Conservation (phyloP, 441 rosid species). For the Pelargonium cotyledonis region DNA sequence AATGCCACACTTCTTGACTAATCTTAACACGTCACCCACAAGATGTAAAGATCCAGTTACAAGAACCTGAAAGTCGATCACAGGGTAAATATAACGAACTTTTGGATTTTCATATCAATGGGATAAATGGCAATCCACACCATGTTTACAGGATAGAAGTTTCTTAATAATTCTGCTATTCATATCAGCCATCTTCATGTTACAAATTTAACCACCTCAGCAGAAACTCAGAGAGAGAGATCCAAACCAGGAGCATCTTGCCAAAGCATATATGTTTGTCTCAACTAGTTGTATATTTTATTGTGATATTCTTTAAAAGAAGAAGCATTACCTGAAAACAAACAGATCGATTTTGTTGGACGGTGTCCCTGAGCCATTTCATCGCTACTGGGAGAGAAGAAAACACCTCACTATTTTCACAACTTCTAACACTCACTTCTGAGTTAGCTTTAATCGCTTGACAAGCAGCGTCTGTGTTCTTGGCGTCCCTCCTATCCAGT, state of each 20-base stretch:
- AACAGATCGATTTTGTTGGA: constrained; percentile 46
- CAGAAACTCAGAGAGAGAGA: no score
- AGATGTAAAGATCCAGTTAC: constrained; percentile 91
- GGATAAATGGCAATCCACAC: no score
- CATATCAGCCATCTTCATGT: no score
- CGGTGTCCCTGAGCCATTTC: constrained; percentile 79
- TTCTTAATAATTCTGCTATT: no score
- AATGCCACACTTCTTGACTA: constrained; percentile 54
- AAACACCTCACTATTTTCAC: constrained; percentile 68
- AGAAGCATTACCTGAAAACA: constrained; percentile 57
- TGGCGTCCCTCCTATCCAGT: constrained; percentile 37
- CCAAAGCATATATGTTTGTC: no score
- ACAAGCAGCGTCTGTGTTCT: constrained; percentile 33
- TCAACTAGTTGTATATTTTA: no score
- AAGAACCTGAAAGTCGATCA: constrained; percentile 47
- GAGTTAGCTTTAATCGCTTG: constrained; percentile 45
- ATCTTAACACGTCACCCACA: constrained; percentile 77
- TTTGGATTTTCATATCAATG: no score
- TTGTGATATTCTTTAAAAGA: constrained; percentile 3
- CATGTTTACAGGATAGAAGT: no score
- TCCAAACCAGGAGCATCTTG: no score
- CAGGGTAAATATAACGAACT: background rate
- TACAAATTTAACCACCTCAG: no score
- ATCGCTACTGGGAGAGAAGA: constrained; percentile 82
- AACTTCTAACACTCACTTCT: constrained; percentile 36